Evolutionary conservation across 768 basidiomycete species (phyloP), one percentile per base, ranked within the genome.

Genomic region (Dioszegia aurantiaca): DNA sequence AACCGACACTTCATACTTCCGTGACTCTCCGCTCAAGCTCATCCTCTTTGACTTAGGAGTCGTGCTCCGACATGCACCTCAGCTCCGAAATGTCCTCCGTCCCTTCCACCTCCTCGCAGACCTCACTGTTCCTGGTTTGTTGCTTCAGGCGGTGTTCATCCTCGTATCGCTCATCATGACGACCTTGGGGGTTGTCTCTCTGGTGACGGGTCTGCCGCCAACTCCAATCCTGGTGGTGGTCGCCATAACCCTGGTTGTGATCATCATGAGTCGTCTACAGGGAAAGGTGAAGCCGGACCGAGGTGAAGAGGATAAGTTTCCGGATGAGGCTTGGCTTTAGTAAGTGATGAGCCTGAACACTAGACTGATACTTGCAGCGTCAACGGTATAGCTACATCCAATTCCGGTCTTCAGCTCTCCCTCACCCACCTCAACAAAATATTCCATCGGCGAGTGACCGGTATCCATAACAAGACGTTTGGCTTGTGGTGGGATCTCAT

Each of bases 401-500:
- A 27, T 23, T 62, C 60, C 19, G 68, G 68, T 26, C 56, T 60
- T 14, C 60, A 66, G 21, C 64, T 66, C 33, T 62, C 58, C 58
- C 58, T 69, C 45, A 48, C 61, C 43, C 39, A 33, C 16, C 58
- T 69, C 16, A 46, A 64, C 51, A 26, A 16, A 0, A 27, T 58
- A n/a, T 73, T 73, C 49, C 59, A 59, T 5, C 58, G 71, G 2
- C 47, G 52, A 10, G 56, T 73, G 42, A 65, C 51, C 12, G 71
- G 68, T 1, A 58, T 73, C 37, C 58, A 67, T 59, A 73, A 73
- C 46, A 49, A 60, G 33, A 66, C 68, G 12, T 55, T 46, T 23
- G 71, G 71, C n/a, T 48, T 73, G 41, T 63, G 67, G 58, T 70
- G 66, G 39, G 71, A 73, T 31, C n/a, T 73, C 14, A 36, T 68